phyloP scores from a whole-genome alignment of 805 yeast genomes.

The Teunomyces stri region DNA sequence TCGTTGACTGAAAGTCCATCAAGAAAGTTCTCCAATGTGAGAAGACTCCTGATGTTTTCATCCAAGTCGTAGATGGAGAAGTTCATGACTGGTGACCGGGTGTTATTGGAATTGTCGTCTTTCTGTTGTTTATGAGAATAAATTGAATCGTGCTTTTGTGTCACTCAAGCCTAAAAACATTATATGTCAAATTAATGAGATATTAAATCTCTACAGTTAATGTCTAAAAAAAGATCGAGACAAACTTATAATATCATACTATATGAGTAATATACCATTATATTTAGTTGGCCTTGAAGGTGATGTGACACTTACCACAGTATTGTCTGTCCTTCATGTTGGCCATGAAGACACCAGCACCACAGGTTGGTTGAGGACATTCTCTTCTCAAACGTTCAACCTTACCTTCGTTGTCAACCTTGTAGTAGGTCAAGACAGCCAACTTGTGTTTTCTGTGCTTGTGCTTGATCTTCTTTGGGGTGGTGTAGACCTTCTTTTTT shows the following conservation, averaged over 20 bases:
- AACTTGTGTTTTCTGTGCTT: constrained; percentile 99
- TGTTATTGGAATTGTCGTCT: not conserved
- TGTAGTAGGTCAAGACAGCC: constrained; percentile 99
- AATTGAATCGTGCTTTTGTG: not conserved
- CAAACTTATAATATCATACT: constrained; percentile 2
- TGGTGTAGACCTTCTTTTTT: constrained; percentile 99
- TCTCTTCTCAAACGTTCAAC: constrained; percentile 98
- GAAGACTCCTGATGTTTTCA: constrained; percentile 54
- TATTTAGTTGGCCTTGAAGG: constrained; percentile 54
- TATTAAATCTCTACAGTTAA: too few species aligned
- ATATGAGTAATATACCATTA: constrained; percentile 1
- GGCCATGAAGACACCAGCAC: constrained; percentile 99
- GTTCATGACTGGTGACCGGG: constrained; percentile 25
- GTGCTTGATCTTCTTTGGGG: constrained; percentile 99
- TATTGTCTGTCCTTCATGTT: constrained; percentile 98
- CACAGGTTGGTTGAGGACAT: constrained; percentile 90
- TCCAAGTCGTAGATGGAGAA: constrained; percentile 59
- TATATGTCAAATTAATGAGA: too few species aligned
- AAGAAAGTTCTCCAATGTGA: constrained; percentile 61
- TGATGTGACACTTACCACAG: constrained; percentile 99
- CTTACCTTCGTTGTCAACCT: constrained; percentile 97
- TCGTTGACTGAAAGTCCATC: constrained; percentile 72
- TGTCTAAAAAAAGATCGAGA: not conserved
- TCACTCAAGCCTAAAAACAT: not conserved
- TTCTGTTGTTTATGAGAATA: not conserved